phyloP scores from a whole-genome alignment of 2,329 filamentous ascomycete genomes.

The Thielaviopsis cerberus region DNA sequence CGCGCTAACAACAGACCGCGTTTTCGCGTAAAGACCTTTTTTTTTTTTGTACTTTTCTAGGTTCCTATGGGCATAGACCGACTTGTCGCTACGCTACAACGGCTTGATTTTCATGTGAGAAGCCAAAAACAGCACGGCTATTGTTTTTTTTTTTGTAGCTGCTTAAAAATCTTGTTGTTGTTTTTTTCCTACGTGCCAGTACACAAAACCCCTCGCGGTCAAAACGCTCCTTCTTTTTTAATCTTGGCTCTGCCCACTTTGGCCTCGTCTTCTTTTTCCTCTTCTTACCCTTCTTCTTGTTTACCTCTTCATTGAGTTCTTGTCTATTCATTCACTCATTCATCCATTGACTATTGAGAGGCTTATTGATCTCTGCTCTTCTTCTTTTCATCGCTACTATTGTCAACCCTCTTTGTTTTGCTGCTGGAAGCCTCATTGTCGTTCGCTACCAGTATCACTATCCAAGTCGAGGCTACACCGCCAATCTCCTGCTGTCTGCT shows the following conservation, averaged over 20 bases:
- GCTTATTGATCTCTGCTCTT: neutral
- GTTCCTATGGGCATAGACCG: too few species aligned
- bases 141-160: neutral
- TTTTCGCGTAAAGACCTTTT: neutral
- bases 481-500: slow-evolving; percentile 13
- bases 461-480: slow-evolving; percentile 8
- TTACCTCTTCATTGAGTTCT: neutral
- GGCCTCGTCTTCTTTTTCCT: neutral
- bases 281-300: neutral
- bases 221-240: neutral
- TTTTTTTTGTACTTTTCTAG: neutral
- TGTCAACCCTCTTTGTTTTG: neutral
- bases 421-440: neutral
- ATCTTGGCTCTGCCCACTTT: neutral
- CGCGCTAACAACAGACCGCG: neutral
- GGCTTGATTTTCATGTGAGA: neutral
- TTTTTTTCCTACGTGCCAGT: neutral
- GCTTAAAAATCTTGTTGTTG: neutral
- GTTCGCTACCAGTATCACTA: slow-evolving; percentile 11
- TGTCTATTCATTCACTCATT: neutral
- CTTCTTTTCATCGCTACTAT: neutral
- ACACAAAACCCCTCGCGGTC: neutral
- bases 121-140: neutral
- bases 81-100: neutral
- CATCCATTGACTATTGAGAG: neutral